Percentiles rank a stretch among this genome's conserved stretches.
phyloP scores from a whole-genome alignment of 495 filamentous ascomycete genomes.

The Podospora conica region DNA sequence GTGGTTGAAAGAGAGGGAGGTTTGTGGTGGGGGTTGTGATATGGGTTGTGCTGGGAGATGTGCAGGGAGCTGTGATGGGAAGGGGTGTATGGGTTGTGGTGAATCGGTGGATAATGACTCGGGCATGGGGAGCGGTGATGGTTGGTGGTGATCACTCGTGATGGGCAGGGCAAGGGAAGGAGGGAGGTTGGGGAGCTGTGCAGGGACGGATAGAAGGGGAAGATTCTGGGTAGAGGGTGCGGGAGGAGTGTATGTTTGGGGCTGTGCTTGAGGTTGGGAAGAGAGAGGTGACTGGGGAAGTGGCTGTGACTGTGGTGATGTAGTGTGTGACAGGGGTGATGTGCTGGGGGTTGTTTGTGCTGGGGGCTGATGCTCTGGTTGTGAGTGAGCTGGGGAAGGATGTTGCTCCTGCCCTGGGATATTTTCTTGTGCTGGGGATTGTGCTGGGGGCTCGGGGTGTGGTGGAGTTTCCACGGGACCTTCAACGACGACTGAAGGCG shows the following conservation, averaged over 20 bases:
- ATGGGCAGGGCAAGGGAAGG: not conserved
- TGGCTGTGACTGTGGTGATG: not conserved
- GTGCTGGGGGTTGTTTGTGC: not conserved
- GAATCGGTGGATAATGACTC: not conserved
- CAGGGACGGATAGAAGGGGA: not conserved
- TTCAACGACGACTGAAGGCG: not conserved
- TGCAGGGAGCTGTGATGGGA: not conserved
- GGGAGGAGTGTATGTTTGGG: not conserved
- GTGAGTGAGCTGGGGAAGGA: not conserved
- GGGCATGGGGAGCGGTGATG: not conserved
- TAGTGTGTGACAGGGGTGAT: not conserved
- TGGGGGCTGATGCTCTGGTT: not conserved
- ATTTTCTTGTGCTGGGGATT: no score
- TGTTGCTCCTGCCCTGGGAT: not conserved
- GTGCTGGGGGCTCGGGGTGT: not conserved
- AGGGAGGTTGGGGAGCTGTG: not conserved
- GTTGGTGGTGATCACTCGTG: not conserved
- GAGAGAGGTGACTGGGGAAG: not conserved
- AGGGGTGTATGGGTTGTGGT: not conserved
- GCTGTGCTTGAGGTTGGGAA: not conserved
- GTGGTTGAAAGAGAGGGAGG: not conserved
- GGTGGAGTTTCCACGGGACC: no score
- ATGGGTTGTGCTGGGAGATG: not conserved
- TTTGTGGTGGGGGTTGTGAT: not conserved
- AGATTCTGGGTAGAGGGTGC: not conserved